A percentile compares a stretch with the other conserved stretches of the same genome.
Evolutionary conservation across 1,139 yeast genomes (phyloP).

Genomic region (Zygosaccharomyces pseudobailii): DNA sequence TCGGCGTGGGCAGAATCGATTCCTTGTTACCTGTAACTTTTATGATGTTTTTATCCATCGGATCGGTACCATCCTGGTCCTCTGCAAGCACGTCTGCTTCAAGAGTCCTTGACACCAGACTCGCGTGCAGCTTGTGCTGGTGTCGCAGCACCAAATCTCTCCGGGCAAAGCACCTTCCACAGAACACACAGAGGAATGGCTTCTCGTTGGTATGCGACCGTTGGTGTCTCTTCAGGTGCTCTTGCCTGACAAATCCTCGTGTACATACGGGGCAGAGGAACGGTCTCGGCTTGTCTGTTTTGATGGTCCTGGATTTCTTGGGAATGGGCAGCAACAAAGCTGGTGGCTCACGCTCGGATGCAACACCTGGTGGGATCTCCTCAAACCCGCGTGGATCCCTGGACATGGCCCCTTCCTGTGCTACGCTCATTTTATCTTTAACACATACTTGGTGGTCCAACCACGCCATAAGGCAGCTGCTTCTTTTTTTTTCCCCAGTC

Average conservation of each 20-base stretch:
- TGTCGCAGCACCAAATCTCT: conserved; percentile 87
- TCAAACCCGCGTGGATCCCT: neutral
- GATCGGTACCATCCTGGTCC: conserved; percentile 4
- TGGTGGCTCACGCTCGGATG: conserved; percentile 1
- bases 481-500: neutral
- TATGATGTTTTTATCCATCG: conserved; percentile 32
- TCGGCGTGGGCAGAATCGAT: conserved; percentile 36
- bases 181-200: conserved; percentile 94
- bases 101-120: conserved; percentile 32
- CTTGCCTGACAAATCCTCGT: conserved; percentile 90
- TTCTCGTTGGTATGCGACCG: conserved; percentile 95
- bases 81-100: conserved; percentile 5
- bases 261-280: conserved; percentile 89
- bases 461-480: neutral
- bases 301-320: conserved; percentile 73
- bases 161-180: conserved; percentile 92
- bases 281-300: conserved; percentile 87
- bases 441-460: neutral
- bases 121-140: conserved; percentile 87
- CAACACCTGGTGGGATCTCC: neutral
- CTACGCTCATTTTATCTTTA: neutral
- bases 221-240: conserved; percentile 90
- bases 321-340: conserved; percentile 63
- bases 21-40: conserved; percentile 38
- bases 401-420: neutral